These are phyloP conservation scores for Priceomyces haplophilus DNA, from an alignment of 805 yeast species.

Conservation along the genomic window DNA sequence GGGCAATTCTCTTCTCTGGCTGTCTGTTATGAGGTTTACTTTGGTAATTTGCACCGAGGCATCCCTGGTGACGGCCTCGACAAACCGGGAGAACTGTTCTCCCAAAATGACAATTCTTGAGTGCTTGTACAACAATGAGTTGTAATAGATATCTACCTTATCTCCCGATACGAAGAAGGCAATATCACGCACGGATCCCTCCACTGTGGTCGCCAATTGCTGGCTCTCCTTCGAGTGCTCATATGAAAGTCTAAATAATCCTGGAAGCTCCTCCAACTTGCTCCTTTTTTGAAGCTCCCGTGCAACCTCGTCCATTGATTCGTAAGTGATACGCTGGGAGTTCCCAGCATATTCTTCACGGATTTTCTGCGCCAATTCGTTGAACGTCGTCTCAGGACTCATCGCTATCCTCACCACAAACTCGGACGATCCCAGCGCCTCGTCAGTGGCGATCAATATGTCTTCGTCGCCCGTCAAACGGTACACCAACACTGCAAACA, in stretches of 20 bases:
- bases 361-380: constrained; percentile 48
- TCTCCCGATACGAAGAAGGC: constrained; percentile 45
- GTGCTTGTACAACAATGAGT: constrained; percentile 67
- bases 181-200: constrained; percentile 62
- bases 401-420: constrained; percentile 64
- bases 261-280: constrained; percentile 56
- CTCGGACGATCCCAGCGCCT: constrained; percentile 29
- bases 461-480: constrained; percentile 94
- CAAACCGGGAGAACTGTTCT: constrained; percentile 67
- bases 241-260: constrained; percentile 59
- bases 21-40: constrained; percentile 64
- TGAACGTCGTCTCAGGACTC: constrained; percentile 53
- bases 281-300: constrained; percentile 46
- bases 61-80: constrained; percentile 31
- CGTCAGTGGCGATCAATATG: constrained; percentile 75
- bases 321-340: constrained; percentile 38
- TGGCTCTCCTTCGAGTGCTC: constrained; percentile 42
- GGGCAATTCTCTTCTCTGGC: constrained; percentile 65
- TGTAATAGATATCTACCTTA: constrained; percentile 55
- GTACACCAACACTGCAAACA: constrained; percentile 66
- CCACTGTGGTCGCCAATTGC: constrained; percentile 44
- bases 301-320: constrained; percentile 54
- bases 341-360: constrained; percentile 36
- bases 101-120: constrained; percentile 67
- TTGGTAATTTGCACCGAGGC: constrained; percentile 51